Conservation (phyloP, 192 early-diverging fungal species). For the Coemansia asiatica region DNA sequence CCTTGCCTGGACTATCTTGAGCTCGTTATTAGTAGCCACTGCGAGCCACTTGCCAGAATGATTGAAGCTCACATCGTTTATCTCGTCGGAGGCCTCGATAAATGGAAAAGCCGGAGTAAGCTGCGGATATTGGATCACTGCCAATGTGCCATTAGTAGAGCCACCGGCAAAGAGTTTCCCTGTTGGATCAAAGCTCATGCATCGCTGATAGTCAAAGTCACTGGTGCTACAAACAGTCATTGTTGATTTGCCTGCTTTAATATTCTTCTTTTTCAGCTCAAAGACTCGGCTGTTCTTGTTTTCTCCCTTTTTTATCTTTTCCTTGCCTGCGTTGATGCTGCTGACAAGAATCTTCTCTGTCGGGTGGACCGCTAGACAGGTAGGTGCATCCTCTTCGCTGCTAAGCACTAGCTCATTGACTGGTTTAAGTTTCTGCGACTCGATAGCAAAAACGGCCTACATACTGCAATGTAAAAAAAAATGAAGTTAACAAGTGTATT, state of each 20-base stretch:
- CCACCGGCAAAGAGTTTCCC: conserved; percentile 44
- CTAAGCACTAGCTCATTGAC: conserved; percentile 50
- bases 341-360: conserved; percentile 63
- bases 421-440: conserved; percentile 22
- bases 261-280: conserved; percentile 51
- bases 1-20: conserved; percentile 25
- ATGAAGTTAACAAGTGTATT: too few relatives aligned
- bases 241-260: conserved; percentile 23
- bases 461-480: background rate
- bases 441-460: conserved; percentile 60
- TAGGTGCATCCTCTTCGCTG: conserved; percentile 79
- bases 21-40: conserved; percentile 36
- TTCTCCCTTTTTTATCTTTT: conserved; percentile 64
- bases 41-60: conserved; percentile 31
- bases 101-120: conserved; percentile 36
- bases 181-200: conserved; percentile 27
- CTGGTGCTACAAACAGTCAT: conserved; percentile 38
- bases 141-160: conserved; percentile 47
- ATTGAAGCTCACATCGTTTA: conserved; percentile 50
- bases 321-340: conserved; percentile 70
- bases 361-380: conserved; percentile 78
- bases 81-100: conserved; percentile 36
- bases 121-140: conserved; percentile 39
- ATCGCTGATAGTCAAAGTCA: conserved; percentile 46
- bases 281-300: conserved; percentile 83